A percentile compares a stretch with the other conserved stretches of the same genome.
These are phyloP conservation scores for Musa schizocarpa DNA, from an alignment of 176 grass and related monocot species.

Conservation along the genomic window DNA sequence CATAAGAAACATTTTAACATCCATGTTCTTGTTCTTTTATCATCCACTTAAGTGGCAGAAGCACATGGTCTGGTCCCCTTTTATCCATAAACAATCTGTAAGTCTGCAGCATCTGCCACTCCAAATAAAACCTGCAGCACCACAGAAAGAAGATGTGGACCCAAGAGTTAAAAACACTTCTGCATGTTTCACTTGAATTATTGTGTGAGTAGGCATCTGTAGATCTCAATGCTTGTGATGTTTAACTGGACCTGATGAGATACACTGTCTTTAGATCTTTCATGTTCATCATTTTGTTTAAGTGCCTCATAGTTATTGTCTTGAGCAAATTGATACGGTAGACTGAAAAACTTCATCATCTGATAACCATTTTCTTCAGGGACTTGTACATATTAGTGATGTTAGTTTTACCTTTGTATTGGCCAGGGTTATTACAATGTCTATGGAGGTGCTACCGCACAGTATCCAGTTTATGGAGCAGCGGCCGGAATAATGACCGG, in stretches of 20 bases:
- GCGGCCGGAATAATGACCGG: slow-evolving; percentile 69
- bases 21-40: background rate
- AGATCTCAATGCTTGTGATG: no score
- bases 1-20: background rate
- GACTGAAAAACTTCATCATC: no score
- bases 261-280: no score
- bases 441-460: slow-evolving; percentile 49
- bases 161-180: background rate
- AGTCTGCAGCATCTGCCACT: background rate
- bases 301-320: no score
- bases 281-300: no score
- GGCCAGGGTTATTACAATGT: slow-evolving; percentile 40
- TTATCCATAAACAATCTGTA: background rate
- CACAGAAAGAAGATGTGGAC: background rate
- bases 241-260: no score
- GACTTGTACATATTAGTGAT: no score
- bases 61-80: background rate
- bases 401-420: background rate
- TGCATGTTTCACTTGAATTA: no score
- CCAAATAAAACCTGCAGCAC: background rate
- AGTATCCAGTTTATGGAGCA: slow-evolving; percentile 89
- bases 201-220: no score
- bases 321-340: no score
- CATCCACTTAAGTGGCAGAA: background rate
- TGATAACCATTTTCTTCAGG: no score